Evolutionary conservation across 1,284 basidiomycete genomes (phyloP).

Genomic region (Sporisorium iseilematis-ciliati): DNA sequence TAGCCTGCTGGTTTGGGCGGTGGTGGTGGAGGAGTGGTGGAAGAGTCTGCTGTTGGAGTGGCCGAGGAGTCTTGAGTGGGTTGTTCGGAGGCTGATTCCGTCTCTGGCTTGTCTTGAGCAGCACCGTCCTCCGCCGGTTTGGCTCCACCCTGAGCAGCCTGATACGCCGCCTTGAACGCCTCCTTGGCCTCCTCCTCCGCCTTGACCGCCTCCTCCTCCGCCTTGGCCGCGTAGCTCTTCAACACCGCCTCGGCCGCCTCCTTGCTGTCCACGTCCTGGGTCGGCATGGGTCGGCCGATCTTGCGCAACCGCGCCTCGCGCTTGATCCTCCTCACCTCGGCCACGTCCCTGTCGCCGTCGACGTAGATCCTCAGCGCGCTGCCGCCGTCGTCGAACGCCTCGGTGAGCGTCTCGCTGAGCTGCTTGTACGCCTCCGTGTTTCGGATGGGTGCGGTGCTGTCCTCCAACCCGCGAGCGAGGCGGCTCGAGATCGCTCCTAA

Average conservation of each 20-base stretch:
- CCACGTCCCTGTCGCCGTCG: conserved; percentile 78
- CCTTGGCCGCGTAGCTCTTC: conserved; percentile 52
- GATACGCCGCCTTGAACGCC: conserved; percentile 8
- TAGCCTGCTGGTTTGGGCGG: conserved; percentile 53
- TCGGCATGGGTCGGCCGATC: conserved; percentile 63
- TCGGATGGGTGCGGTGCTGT: conserved; percentile 75
- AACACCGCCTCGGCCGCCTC: conserved; percentile 53
- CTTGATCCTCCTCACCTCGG: conserved; percentile 74
- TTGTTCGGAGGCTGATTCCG: not conserved
- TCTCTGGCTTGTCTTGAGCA: not conserved
- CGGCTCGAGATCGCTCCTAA: conserved; percentile 60
- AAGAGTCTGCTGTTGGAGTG: no score
- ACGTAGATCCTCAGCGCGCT: conserved; percentile 74
- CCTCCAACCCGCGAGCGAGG: conserved; percentile 60
- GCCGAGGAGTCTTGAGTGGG: not conserved
- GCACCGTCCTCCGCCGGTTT: conserved; percentile 6
- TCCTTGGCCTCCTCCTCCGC: conserved; percentile 15
- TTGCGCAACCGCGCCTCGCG: conserved; percentile 64
- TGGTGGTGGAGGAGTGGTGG: conserved; percentile 1
- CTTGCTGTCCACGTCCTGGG: conserved; percentile 60
- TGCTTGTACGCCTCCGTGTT: conserved; percentile 96
- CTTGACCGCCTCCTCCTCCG: conserved; percentile 41
- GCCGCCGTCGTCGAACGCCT: conserved; percentile 93
- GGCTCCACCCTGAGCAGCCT: conserved; percentile 14
- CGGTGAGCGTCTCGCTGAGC: conserved; percentile 86